A percentile compares a stretch with the other conserved stretches of the same genome.
Evolutionary conservation across 495 filamentous ascomycete species (phyloP).

Genomic region (Copromyces sp.): DNA sequence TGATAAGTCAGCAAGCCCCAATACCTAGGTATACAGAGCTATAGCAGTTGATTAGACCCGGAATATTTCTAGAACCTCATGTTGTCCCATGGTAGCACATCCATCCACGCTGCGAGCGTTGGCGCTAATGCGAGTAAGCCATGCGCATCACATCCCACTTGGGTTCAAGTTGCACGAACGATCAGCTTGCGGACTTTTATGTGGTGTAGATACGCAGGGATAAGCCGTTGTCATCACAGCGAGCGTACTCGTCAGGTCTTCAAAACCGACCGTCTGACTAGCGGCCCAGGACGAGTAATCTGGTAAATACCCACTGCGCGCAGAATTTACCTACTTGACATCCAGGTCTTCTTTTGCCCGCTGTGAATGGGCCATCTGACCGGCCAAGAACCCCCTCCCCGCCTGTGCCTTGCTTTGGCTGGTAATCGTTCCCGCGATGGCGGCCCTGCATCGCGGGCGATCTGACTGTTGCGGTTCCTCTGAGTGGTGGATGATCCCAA

Average conservation of each 20-base stretch:
- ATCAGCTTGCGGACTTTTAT: background rate
- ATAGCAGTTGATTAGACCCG: background rate
- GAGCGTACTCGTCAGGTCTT: no score
- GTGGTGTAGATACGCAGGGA: background rate
- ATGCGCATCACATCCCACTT: background rate
- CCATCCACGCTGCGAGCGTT: background rate
- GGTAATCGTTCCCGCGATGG: constrained; percentile 6
- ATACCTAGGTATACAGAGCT: background rate
- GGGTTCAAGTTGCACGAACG: background rate
- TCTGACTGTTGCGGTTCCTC: background rate
- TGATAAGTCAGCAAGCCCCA: background rate
- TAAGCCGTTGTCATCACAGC: no score
- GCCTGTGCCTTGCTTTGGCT: constrained; percentile 1
- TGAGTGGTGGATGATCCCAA: background rate
- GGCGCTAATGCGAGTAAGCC: background rate
- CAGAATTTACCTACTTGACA: background rate
- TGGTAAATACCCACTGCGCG: background rate
- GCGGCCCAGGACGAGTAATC: no score
- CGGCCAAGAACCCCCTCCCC: background rate
- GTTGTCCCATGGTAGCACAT: background rate
- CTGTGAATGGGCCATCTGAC: background rate
- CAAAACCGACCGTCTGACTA: no score
- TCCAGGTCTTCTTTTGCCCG: background rate
- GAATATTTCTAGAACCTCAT: background rate
- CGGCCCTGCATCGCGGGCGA: constrained; percentile 11